Percentiles rank a stretch among this genome's conserved stretches.
phyloP scores from a whole-genome alignment of 1,284 basidiomycete genomes.

The Trametes versicolor region DNA sequence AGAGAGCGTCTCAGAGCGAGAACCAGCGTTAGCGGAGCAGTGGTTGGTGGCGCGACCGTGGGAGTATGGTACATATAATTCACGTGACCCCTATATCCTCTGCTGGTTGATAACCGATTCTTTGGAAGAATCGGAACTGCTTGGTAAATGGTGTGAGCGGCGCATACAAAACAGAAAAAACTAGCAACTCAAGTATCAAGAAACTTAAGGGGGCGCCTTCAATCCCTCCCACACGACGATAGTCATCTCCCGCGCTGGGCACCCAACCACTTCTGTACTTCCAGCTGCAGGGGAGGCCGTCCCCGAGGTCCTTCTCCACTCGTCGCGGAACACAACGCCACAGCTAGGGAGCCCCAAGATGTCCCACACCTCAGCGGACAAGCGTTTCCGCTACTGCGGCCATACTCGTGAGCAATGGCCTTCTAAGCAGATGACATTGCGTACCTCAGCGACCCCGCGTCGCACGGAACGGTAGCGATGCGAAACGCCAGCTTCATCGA shows the following conservation, averaged over 20 bases:
- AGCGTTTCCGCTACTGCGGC: constrained; percentile 44
- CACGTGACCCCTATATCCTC: too few relatives aligned
- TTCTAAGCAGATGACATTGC: not conserved
- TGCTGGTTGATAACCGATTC: too few relatives aligned
- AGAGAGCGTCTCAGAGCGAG: too few relatives aligned
- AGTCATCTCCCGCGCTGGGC: constrained; percentile 13
- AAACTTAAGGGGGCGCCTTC: not conserved
- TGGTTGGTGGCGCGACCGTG: too few relatives aligned
- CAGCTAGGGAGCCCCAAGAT: constrained; percentile 45
- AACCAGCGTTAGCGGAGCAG: too few relatives aligned
- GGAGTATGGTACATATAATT: too few relatives aligned
- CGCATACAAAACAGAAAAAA: not conserved
- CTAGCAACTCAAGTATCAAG: not conserved
- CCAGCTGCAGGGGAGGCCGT: not conserved
- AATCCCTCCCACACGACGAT: constrained; percentile 20
- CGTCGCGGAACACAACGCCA: constrained; percentile 36
- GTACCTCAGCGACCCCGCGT: constrained; percentile 28
- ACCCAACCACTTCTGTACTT: not conserved
- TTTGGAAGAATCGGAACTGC: not conserved
- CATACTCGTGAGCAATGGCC: not conserved
- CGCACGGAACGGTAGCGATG: constrained; percentile 20
- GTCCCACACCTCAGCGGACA: constrained; percentile 40
- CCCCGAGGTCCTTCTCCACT: not conserved
- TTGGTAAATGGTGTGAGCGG: not conserved
- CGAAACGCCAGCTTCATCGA: constrained; percentile 20